Evolutionary conservation across 495 filamentous ascomycete species (phyloP).

Genomic region (Lindgomyces ingoldianus): DNA sequence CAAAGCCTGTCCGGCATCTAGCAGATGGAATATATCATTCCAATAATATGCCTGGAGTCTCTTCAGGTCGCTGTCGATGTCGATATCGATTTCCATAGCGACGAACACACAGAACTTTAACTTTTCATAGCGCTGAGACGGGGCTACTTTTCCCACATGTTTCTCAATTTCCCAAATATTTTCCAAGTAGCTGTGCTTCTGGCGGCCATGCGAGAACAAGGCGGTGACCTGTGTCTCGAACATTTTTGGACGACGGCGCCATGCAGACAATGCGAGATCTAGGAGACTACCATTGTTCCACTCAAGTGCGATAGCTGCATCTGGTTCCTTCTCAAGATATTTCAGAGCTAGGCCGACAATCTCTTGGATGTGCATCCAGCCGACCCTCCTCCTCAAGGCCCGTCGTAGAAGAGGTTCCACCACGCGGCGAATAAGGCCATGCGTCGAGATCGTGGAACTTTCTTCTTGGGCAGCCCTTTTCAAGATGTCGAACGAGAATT

Average conservation of each 20-base stretch:
- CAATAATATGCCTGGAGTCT: not conserved
- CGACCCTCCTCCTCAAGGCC: conserved; percentile 13
- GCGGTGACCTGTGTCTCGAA: conserved; percentile 9
- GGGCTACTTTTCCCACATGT: not conserved
- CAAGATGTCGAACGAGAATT: conserved; percentile 23
- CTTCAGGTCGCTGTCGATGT: conserved; percentile 24
- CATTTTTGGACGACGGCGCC: conserved; percentile 11
- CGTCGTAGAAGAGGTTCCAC: conserved; percentile 15
- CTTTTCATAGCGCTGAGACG: not conserved
- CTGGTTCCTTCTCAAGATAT: conserved; percentile 10
- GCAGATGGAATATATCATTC: not conserved
- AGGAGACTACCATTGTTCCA: not conserved
- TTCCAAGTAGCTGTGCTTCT: not conserved
- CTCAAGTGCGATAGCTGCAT: not conserved
- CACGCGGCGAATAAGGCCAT: conserved; percentile 2
- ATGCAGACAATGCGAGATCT: conserved; percentile 5
- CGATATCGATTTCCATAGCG: conserved; percentile 15
- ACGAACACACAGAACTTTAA: not conserved
- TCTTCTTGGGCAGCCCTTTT: not conserved
- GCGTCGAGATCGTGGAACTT: not conserved
- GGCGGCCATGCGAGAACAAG: not conserved
- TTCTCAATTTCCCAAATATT: not conserved
- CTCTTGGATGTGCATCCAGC: conserved; percentile 13
- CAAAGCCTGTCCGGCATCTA: conserved; percentile 16
- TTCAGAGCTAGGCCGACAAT: conserved; percentile 15